Percentiles rank a stretch among this genome's conserved stretches.
These are phyloP conservation scores for Cucumis hystrix DNA, from an alignment of 306 rosid genomes.

Conservation along the genomic window DNA sequence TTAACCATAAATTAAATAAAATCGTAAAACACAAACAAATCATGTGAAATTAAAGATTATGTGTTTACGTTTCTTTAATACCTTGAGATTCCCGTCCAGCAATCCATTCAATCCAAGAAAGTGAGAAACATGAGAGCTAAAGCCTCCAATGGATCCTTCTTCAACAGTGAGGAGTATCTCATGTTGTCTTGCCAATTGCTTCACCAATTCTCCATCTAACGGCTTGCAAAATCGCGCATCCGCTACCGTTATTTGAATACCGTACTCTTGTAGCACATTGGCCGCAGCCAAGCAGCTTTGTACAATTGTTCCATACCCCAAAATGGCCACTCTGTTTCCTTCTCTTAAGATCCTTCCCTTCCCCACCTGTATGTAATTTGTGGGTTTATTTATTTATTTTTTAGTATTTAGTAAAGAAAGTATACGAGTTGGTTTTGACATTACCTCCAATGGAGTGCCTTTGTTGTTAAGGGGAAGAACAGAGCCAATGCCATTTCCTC, in stretches of 20 bases:
- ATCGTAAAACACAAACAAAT: too few relatives aligned
- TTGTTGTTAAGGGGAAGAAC: constrained; percentile 42
- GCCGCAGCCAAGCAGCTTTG: constrained; percentile 38
- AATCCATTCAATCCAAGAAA: constrained; percentile 39
- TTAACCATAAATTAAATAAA: neutral
- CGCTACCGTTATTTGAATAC: constrained; percentile 33
- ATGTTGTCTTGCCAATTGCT: constrained; percentile 35
- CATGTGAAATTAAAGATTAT: neutral
- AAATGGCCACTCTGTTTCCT: constrained; percentile 50
- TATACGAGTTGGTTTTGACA: neutral
- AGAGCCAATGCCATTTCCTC: constrained; percentile 47
- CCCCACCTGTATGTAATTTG: constrained; percentile 27
- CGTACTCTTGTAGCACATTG: constrained; percentile 26
- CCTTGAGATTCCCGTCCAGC: constrained; percentile 58
- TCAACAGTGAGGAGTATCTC: constrained; percentile 49
- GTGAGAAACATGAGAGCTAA: constrained; percentile 60
- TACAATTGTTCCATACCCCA: constrained; percentile 49
- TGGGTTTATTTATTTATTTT: neutral
- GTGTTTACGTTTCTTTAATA: neutral
- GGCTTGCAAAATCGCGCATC: constrained; percentile 76
- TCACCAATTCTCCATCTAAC: constrained; percentile 37
- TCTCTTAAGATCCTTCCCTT: constrained; percentile 45
- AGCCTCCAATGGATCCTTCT: constrained; percentile 66
- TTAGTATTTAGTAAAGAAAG: neutral
- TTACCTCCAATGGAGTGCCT: constrained; percentile 42